Conservation (phyloP, 192 early-diverging fungal species). For the Coemansia sp. region DNA sequence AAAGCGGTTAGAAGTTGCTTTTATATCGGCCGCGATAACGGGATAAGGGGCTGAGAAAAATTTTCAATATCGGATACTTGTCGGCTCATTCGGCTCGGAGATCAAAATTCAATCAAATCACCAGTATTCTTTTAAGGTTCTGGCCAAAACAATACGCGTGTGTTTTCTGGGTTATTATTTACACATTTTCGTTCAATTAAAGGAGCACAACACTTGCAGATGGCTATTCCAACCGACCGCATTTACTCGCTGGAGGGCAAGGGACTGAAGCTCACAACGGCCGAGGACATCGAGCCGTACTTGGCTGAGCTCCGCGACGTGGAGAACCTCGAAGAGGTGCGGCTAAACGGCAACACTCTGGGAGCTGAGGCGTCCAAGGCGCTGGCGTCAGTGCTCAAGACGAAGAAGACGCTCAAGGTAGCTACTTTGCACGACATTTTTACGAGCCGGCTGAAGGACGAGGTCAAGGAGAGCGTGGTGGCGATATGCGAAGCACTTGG, state of each 20-base stretch:
- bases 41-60: not conserved
- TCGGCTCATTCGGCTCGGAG: not conserved
- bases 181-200: not conserved
- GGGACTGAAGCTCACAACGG: slow-evolving; percentile 85
- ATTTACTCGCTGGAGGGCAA: slow-evolving; percentile 86
- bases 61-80: not conserved
- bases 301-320: slow-evolving; percentile 67
- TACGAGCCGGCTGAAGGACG: slow-evolving; percentile 85
- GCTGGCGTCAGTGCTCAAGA: slow-evolving; percentile 69
- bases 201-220: slow-evolving; percentile 1
- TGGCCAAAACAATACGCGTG: too few relatives aligned
- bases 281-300: slow-evolving; percentile 75
- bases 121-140: too few relatives aligned
- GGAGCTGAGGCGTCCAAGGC: slow-evolving; percentile 87
- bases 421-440: slow-evolving; percentile 91
- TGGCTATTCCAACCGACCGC: slow-evolving; percentile 44
- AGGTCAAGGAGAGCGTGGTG: slow-evolving; percentile 82
- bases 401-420: slow-evolving; percentile 68
- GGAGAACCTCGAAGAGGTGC: slow-evolving; percentile 67
- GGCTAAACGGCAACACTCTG: slow-evolving; percentile 87
- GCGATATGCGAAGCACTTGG: slow-evolving; percentile 81
- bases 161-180: not conserved
- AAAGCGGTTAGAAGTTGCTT: not conserved
- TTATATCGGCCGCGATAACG: not conserved
- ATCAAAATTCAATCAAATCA: not conserved